Conservation (phyloP, 495 filamentous ascomycete genomes). For the Aspergillus avenaceus region DNA sequence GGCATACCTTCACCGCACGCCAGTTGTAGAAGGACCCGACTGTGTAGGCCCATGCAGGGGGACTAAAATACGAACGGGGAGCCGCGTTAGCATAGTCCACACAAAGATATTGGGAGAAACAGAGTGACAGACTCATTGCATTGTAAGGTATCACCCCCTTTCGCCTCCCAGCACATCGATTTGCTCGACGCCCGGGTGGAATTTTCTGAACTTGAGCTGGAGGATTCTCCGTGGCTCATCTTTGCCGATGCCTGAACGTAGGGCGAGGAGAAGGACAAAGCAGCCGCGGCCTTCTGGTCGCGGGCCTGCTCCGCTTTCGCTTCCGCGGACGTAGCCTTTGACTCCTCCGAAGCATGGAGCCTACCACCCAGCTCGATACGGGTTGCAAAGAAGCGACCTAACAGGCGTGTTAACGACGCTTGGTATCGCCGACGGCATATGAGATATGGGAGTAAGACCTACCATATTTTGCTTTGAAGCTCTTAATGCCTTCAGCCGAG, state of each 20-base stretch:
- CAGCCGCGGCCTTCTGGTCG: background rate
- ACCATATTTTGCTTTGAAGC: conserved; percentile 11
- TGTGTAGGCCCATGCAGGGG: too few relatives aligned
- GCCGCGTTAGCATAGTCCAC: too few relatives aligned
- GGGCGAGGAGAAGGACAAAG: conserved; percentile 6
- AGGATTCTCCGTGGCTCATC: background rate
- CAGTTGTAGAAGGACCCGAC: too few relatives aligned
- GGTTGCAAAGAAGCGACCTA: conserved; percentile 5
- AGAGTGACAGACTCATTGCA: conserved; percentile 10
- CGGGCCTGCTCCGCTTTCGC: background rate
- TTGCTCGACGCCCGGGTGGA: background rate
- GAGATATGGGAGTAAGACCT: background rate
- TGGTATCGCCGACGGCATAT: background rate
- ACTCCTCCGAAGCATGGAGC: background rate
- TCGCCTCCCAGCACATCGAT: conserved; percentile 5
- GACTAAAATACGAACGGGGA: too few relatives aligned
- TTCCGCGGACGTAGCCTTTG: background rate
- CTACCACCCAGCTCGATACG: conserved; percentile 7
- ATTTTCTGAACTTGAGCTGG: background rate
- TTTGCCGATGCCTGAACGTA: conserved; percentile 8
- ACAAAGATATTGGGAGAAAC: too few relatives aligned
- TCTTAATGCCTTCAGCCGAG: background rate
- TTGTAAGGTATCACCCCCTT: conserved; percentile 8
- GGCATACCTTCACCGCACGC: too few relatives aligned
- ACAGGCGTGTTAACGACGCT: background rate